Base-by-base conservation (phyloP, 208 protist genomes). In the Crithidia bombi region DNA sequence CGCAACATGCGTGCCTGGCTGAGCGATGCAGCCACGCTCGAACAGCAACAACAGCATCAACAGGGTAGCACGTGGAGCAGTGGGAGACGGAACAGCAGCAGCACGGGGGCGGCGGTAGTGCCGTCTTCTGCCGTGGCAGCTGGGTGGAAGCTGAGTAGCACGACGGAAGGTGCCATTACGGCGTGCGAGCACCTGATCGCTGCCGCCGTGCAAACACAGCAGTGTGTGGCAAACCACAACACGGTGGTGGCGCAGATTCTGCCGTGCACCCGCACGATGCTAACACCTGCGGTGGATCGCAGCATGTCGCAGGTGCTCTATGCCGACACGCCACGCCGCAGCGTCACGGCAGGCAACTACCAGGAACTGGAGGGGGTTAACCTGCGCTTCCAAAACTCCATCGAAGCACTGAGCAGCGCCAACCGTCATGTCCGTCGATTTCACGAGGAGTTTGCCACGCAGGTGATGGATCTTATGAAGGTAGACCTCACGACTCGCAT, bases 401-500 rank as follows among this genome's bases (percentile, higher is more conserved):
- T 95, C 12, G 90, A 94, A 58, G 55, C 79, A 3, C 78, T 95
- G 14, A 92, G 89, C 75, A 86, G 75, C 50, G 87, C 93, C 30
- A 95, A 95, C 75, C 84, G 89, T 11, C 78, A 92, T 28, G 86
- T 97, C 56, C 89, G 92, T 21, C 86, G 88, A 36, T 95, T 97
- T 61, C 92, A 97, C 66, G 75, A 72, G 51, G 90, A 94, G 43
- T 91, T 97, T 66, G 72, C 84, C n/a, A 78, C 85, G 58, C 85
- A 94, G 58, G 91, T 98, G 39, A 62, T 80, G 30, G 63, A 72
- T 15, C 88, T 99, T 14, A 90, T 95, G 77, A 90, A 83, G 75
- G 70, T 97, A 15, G 93, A 97, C 64, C 85, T 99, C 12, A 87
- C 94, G 17, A 68, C 78, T n/a, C 82, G 96, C 73, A 96, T 91